Percentiles rank a stretch among this genome's conserved stretches.
phyloP scores from a whole-genome alignment of 2,329 filamentous ascomycete genomes.

The Dactylonectria macrodidyma region DNA sequence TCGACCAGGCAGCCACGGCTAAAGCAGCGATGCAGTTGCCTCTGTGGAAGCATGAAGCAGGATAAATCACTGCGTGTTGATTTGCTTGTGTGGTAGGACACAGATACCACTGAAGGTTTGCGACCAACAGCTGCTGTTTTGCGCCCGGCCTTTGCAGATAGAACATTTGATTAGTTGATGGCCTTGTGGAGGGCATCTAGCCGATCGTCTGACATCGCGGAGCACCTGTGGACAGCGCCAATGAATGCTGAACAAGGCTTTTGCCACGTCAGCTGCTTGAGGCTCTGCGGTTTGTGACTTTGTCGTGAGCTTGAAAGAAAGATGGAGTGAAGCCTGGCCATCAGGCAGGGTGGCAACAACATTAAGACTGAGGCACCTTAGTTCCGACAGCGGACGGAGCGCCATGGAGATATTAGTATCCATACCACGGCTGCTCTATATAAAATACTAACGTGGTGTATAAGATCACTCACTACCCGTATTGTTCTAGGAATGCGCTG shows the following conservation, averaged over 20 bases:
- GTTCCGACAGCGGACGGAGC: neutral
- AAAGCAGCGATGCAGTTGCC: constrained; percentile 11
- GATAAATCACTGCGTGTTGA: neutral
- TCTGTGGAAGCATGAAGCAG: neutral
- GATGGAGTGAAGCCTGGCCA: neutral
- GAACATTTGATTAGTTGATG: neutral
- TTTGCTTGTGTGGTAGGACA: neutral
- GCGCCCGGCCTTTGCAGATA: neutral
- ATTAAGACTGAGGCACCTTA: neutral
- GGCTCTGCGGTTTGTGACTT: neutral
- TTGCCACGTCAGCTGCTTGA: constrained; percentile 42
- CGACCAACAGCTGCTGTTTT: neutral
- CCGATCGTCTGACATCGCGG: constrained; percentile 37
- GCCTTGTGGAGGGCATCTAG: constrained; percentile 2
- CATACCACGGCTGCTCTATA: too few species aligned
- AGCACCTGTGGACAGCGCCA: constrained; percentile 27
- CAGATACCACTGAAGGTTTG: neutral
- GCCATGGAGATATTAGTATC: neutral
- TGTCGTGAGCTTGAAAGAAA: neutral
- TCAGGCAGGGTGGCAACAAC: constrained; percentile 7
- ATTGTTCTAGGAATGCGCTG: too few species aligned
- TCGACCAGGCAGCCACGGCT: constrained; percentile 12
- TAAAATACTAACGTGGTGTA: too few species aligned
- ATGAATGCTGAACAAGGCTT: constrained; percentile 11
- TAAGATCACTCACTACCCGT: too few species aligned